phyloP scores from a whole-genome alignment of 345 rosid genomes.

The Sonneratia alba region DNA sequence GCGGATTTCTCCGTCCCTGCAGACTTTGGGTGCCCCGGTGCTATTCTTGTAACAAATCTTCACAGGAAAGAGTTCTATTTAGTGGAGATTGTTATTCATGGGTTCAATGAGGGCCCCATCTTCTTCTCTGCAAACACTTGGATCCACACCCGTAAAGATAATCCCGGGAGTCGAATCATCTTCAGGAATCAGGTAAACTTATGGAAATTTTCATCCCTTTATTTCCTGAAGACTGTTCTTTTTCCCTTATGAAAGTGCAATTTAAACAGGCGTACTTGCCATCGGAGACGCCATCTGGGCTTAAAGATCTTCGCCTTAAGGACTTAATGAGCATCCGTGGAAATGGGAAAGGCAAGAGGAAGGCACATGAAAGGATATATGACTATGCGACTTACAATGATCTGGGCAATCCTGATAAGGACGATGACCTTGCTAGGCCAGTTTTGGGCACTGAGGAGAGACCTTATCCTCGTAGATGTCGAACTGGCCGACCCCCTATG shows the following conservation, averaged over 20 bases:
- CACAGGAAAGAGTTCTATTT: constrained; percentile 66
- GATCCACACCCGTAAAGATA: constrained; percentile 66
- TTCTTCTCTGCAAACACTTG: constrained; percentile 76
- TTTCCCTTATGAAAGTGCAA: too few relatives aligned
- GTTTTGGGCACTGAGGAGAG: constrained; percentile 48
- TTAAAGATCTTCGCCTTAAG: constrained; percentile 57
- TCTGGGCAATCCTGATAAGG: constrained; percentile 78
- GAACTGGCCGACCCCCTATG: constrained; percentile 74
- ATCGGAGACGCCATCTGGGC: constrained; percentile 63
- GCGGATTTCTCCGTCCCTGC: constrained; percentile 54
- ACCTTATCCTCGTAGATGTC: constrained; percentile 90
- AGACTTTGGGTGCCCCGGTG: constrained; percentile 78
- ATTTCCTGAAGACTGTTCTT: not conserved
- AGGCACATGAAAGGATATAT: constrained; percentile 63
- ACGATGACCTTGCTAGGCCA: constrained; percentile 55
- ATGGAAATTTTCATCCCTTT: not conserved
- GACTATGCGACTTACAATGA: constrained; percentile 81
- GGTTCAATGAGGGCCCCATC: constrained; percentile 48
- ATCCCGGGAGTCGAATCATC: constrained; percentile 69
- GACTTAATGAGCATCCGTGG: constrained; percentile 63
- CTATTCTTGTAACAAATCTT: constrained; percentile 62
- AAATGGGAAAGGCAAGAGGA: constrained; percentile 64
- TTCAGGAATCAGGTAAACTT: constrained; percentile 62
- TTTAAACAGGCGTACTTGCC: constrained; percentile 56
- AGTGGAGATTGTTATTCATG: constrained; percentile 52